Percentiles rank a stretch among this genome's conserved stretches.
Evolutionary conservation across 441 rosid genomes (phyloP).

Genomic region (Erodium moschatum): DNA sequence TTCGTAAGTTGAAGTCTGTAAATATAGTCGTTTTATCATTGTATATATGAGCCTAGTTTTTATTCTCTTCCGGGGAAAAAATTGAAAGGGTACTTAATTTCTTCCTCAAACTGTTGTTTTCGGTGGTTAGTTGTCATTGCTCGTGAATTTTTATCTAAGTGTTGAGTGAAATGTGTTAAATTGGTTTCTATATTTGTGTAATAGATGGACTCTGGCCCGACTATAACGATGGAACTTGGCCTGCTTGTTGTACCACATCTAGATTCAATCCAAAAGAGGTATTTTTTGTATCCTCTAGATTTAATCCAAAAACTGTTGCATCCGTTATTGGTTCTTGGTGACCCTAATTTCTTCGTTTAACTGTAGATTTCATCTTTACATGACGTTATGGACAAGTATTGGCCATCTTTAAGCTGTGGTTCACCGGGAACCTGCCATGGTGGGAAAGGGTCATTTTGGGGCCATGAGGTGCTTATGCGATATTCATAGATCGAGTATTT

Average conservation of each 20-base stretch:
- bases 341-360: slow-evolving; percentile 7
- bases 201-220: slow-evolving; percentile 93
- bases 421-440: slow-evolving; percentile 62
- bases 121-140: too few species aligned
- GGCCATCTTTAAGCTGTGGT: slow-evolving; percentile 80
- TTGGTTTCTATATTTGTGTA: slow-evolving; percentile 11
- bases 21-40: background rate
- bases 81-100: background rate
- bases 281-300: slow-evolving; percentile 4
- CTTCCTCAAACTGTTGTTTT: background rate
- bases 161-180: slow-evolving; percentile 16
- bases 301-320: background rate
- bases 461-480: slow-evolving; percentile 56
- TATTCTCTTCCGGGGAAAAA: too few species aligned
- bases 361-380: slow-evolving; percentile 58
- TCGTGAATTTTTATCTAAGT: too few species aligned
- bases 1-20: slow-evolving; percentile 53
- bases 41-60: background rate
- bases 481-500: background rate
- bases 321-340: background rate
- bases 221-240: slow-evolving; percentile 86
- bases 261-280: slow-evolving; percentile 66
- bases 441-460: slow-evolving; percentile 81
- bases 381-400: slow-evolving; percentile 55
- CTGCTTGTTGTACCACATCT: slow-evolving; percentile 61